A percentile compares a stretch with the other conserved stretches of the same genome.
phyloP scores from a whole-genome alignment of 306 rosid genomes.

The Luffa acutangula region DNA sequence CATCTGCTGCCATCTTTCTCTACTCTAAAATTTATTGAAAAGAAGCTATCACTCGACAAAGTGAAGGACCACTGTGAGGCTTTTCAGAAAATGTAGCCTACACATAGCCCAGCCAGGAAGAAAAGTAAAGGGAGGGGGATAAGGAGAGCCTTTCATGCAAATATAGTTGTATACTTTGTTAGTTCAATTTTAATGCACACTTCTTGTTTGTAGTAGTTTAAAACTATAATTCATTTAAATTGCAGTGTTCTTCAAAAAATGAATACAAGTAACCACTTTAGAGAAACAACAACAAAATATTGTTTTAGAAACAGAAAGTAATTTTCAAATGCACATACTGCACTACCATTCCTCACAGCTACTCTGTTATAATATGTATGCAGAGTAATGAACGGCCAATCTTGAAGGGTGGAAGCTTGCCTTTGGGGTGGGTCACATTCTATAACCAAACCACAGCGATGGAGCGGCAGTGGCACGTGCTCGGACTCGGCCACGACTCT shows the following conservation, averaged over 20 bases:
- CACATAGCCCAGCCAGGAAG: background rate
- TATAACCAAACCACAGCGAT: constrained; percentile 48
- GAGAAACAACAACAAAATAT: background rate
- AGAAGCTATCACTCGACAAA: background rate
- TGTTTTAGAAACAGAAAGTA: background rate
- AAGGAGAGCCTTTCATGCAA: background rate
- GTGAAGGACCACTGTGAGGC: background rate
- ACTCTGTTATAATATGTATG: background rate
- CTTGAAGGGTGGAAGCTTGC: constrained; percentile 65
- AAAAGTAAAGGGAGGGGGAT: background rate
- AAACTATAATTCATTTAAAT: background rate
- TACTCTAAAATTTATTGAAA: background rate
- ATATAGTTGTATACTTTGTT: too few relatives aligned
- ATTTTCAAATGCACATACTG: constrained; percentile 6
- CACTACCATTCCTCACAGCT: background rate
- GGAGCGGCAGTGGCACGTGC: constrained; percentile 76
- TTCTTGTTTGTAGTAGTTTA: background rate
- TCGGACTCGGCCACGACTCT: constrained; percentile 70
- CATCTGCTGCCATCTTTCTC: too few relatives aligned
- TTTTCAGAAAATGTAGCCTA: background rate
- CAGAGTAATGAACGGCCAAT: constrained; percentile 70
- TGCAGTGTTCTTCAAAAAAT: background rate
- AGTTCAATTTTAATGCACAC: background rate
- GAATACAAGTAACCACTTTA: background rate
- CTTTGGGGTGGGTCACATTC: constrained; percentile 89